phyloP scores from a whole-genome alignment of 331 rosid species.

The Rosa hybrid region DNA sequence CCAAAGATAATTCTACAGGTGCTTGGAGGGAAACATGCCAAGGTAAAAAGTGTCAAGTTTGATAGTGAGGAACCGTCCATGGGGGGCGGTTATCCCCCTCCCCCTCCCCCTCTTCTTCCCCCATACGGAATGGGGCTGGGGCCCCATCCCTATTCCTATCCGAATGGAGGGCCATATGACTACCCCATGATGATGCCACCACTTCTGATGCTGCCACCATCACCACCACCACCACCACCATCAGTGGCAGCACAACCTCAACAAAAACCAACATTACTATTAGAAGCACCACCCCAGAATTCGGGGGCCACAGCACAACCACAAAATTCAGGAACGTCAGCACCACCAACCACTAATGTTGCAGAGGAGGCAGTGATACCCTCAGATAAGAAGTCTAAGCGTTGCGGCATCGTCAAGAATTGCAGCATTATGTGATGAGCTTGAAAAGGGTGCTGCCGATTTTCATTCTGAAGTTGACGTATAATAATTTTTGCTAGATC shows the following conservation, averaged over 20 bases:
- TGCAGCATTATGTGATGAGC: constrained; percentile 4
- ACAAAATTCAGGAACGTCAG: background rate
- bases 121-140: background rate
- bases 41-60: constrained; percentile 38
- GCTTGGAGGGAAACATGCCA: constrained; percentile 46
- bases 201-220: constrained; percentile 9
- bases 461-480: background rate
- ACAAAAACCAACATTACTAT: background rate
- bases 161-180: background rate
- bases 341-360: constrained; percentile 4
- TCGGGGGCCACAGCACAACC: background rate
- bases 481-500: too few species aligned
- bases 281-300: background rate
- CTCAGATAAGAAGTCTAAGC: background rate
- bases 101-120: background rate
- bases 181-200: constrained; percentile 12
- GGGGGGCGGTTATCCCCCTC: constrained; percentile 16
- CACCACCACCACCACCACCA: background rate
- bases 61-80: constrained; percentile 41
- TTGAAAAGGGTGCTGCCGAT: background rate
- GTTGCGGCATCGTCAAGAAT: background rate
- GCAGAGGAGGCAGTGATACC: background rate
- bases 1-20: constrained; percentile 36
- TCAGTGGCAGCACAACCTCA: background rate
- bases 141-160: background rate